These are phyloP conservation scores for Hymenoscyphus scutula DNA, from an alignment of 2,329 filamentous ascomycete species.

Conservation along the genomic window DNA sequence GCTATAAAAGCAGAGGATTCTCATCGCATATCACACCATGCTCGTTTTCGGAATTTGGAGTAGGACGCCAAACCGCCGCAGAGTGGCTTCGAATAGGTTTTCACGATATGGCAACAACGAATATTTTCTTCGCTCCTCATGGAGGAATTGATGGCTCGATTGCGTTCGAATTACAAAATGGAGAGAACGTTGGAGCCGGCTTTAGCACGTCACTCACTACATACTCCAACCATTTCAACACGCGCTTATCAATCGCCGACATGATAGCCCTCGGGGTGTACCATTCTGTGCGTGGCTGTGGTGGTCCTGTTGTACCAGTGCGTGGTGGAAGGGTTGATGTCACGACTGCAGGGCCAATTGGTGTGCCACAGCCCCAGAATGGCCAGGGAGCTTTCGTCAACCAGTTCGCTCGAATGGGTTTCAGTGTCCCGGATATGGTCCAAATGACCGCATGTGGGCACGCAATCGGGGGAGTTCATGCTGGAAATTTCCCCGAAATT, in stretches of 20 bases:
- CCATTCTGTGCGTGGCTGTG: slow-evolving; percentile 56
- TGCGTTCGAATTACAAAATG: slow-evolving; percentile 54
- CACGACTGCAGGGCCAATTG: slow-evolving; percentile 43
- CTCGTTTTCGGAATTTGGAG: slow-evolving; percentile 49
- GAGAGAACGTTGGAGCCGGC: slow-evolving; percentile 56
- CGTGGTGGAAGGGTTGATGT: slow-evolving; percentile 56
- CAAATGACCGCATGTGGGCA: slow-evolving; percentile 60
- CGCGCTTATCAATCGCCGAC: slow-evolving; percentile 52
- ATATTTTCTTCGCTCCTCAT: slow-evolving; percentile 41
- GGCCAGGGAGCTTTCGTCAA: slow-evolving; percentile 49
- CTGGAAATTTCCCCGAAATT: slow-evolving; percentile 51
- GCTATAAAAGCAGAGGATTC: slow-evolving; percentile 54
- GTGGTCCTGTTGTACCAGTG: slow-evolving; percentile 54
- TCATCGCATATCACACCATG: slow-evolving; percentile 57
- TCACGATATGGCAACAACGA: slow-evolving; percentile 59
- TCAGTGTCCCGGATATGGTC: slow-evolving; percentile 56
- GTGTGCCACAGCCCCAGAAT: slow-evolving; percentile 59
- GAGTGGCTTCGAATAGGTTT: slow-evolving; percentile 62
- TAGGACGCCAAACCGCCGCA: slow-evolving; percentile 56
- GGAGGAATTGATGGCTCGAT: slow-evolving; percentile 61
- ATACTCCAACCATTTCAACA: slow-evolving; percentile 53
- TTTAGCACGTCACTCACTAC: slow-evolving; percentile 53
- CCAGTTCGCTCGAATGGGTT: slow-evolving; percentile 58
- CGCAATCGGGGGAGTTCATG: slow-evolving; percentile 59
- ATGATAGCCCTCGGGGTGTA: slow-evolving; percentile 58